Evolutionary conservation across 495 filamentous ascomycete genomes (phyloP).

Genomic region (Cudoniella acicularis): DNA sequence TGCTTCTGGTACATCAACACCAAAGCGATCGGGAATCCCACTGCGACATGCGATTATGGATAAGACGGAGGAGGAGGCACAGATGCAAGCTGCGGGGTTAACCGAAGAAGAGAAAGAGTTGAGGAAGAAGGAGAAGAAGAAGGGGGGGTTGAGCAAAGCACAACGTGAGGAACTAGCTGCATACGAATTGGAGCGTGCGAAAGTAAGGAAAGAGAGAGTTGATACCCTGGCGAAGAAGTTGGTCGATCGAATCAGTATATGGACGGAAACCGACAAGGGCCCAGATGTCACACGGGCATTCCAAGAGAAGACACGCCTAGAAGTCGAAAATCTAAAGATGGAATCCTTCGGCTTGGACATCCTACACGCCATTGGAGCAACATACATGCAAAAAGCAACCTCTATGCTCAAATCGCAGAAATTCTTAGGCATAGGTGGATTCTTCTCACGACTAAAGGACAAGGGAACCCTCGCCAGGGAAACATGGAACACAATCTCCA

Average conservation of each 20-base stretch:
- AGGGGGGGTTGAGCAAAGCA: conserved; percentile 77
- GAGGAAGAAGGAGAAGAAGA: conserved; percentile 79
- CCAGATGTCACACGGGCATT: conserved; percentile 82
- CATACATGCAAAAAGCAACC: conserved; percentile 82
- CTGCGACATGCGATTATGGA: conserved; percentile 85
- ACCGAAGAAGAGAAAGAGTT: conserved; percentile 75
- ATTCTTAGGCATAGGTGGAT: conserved; percentile 92
- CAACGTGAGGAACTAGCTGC: conserved; percentile 85
- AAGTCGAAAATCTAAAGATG: conserved; percentile 98
- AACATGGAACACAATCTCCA: conserved; percentile 95
- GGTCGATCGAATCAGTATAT: conserved; percentile 84
- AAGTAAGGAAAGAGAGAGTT: conserved; percentile 86
- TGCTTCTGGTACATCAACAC: conserved; percentile 52
- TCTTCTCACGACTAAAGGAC: conserved; percentile 90
- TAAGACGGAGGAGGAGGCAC: conserved; percentile 80
- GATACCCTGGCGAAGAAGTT: conserved; percentile 79
- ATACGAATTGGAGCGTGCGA: conserved; percentile 80
- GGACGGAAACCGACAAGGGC: conserved; percentile 95
- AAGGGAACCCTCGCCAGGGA: conserved; percentile 96
- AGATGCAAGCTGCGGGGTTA: conserved; percentile 62
- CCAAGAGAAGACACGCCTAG: conserved; percentile 87
- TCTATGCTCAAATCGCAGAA: conserved; percentile 92
- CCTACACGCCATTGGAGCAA: conserved; percentile 87
- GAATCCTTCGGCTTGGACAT: conserved; percentile 98
- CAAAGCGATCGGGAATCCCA: conserved; percentile 57